These are phyloP conservation scores for Dendrobium catenatum DNA, from an alignment of 106 monocot species.

Conservation along the genomic window DNA sequence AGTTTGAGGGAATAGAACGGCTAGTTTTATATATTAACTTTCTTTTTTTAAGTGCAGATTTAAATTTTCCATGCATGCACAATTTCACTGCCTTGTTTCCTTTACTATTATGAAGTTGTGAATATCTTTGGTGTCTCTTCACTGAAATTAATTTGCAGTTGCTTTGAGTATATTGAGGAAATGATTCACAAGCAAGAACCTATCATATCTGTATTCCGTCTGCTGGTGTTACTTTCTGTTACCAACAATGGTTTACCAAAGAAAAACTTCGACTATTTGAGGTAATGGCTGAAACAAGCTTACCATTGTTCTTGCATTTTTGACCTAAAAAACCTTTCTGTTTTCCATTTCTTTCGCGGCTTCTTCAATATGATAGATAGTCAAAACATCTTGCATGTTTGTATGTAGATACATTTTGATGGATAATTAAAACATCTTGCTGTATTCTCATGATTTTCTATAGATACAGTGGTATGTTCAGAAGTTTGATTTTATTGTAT, in stretches of 20 bases:
- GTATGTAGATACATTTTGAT: background rate
- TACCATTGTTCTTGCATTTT: background rate
- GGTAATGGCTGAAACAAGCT: conserved; percentile 27
- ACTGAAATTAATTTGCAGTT: conserved; percentile 40
- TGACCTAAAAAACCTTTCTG: conserved; percentile 1
- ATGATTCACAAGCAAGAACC: conserved; percentile 99
- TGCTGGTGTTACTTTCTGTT: conserved; percentile 80
- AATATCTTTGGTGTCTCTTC: background rate
- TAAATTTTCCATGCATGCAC: background rate
- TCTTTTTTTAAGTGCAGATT: background rate
- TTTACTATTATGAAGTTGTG: background rate
- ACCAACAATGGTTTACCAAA: conserved; percentile 94
- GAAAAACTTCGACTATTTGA: conserved; percentile 85
- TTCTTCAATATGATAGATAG: background rate
- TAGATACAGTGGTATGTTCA: background rate
- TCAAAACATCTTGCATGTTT: conserved; percentile 1
- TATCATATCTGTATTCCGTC: conserved; percentile 65
- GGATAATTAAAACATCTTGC: background rate
- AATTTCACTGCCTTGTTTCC: background rate
- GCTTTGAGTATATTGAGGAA: conserved; percentile 97
- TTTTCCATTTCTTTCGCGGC: background rate
- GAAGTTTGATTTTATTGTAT: background rate
- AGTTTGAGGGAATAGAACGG: background rate
- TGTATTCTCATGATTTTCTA: background rate
- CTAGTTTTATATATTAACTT: background rate